These are phyloP conservation scores for Rehmannia glutinosa DNA, from an alignment of 257 asterid species.

Conservation along the genomic window DNA sequence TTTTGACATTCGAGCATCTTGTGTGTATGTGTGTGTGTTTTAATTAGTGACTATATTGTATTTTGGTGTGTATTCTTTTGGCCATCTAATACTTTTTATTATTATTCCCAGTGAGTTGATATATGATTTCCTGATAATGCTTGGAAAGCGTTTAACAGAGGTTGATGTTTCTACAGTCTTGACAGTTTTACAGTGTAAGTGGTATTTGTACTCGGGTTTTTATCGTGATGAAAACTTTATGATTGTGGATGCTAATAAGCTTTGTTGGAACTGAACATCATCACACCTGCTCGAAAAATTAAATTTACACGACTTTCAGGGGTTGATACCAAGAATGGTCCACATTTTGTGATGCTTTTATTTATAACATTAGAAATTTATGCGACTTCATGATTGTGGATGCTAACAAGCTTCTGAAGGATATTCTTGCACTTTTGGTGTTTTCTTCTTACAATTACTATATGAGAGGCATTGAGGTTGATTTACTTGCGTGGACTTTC, in stretches of 20 bases:
- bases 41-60: not conserved
- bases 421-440: not conserved
- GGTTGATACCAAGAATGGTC: no score
- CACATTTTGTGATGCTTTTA: no score
- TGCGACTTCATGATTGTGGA: not conserved
- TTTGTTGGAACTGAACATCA: no score
- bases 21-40: no score
- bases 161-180: constrained; percentile 86
- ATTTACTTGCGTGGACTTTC: no score
- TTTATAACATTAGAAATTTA: no score
- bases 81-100: constrained; percentile 20
- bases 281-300: no score
- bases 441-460: not conserved
- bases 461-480: no score
- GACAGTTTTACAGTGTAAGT: constrained; percentile 79
- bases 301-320: no score
- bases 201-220: not conserved
- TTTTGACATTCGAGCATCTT: not conserved
- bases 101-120: constrained; percentile 76
- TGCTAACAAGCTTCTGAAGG: not conserved
- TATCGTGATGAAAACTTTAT: not conserved
- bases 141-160: constrained; percentile 90
- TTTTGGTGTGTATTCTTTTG: not conserved
- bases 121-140: constrained; percentile 83
- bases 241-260: not conserved